phyloP scores from a whole-genome alignment of 331 rosid genomes.

The Phaseolus coccineus region DNA sequence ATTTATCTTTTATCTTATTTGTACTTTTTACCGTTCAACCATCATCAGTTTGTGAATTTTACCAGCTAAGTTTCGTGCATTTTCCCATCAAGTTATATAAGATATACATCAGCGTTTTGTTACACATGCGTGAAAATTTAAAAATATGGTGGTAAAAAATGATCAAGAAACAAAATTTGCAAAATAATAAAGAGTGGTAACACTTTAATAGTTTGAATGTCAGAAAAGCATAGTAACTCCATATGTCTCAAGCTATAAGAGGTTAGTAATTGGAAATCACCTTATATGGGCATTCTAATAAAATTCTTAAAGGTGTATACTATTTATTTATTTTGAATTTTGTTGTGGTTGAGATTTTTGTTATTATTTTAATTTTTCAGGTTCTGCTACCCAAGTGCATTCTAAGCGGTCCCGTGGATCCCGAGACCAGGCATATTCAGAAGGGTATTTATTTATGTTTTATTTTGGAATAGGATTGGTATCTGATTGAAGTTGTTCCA shows the following conservation, averaged over 20 bases:
- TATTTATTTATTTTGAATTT: not conserved
- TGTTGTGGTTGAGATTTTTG: not conserved
- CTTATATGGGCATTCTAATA: not conserved
- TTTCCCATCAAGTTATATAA: too few relatives aligned
- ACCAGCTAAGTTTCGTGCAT: too few relatives aligned
- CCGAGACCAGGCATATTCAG: slow-evolving; percentile 61
- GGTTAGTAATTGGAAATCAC: too few relatives aligned
- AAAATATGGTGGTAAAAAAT: too few relatives aligned
- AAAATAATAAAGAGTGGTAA: too few relatives aligned
- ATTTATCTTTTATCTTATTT: too few relatives aligned
- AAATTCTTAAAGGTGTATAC: not conserved
- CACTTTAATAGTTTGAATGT: too few relatives aligned
- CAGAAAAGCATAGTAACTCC: not conserved
- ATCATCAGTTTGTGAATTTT: too few relatives aligned
- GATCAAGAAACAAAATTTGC: too few relatives aligned
- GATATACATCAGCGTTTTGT: too few relatives aligned
- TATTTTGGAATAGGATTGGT: slow-evolving; percentile 30
- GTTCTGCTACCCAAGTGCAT: slow-evolving; percentile 51
- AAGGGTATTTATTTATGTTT: slow-evolving; percentile 62
- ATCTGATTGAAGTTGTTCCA: slow-evolving; percentile 36
- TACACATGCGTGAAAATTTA: too few relatives aligned
- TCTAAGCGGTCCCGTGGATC: slow-evolving; percentile 59
- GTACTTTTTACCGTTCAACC: too few relatives aligned
- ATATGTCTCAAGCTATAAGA: not conserved
- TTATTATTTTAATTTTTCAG: slow-evolving; percentile 44